Conservation (phyloP, 257 asterid species). For the Hygrophila difformis region DNA sequence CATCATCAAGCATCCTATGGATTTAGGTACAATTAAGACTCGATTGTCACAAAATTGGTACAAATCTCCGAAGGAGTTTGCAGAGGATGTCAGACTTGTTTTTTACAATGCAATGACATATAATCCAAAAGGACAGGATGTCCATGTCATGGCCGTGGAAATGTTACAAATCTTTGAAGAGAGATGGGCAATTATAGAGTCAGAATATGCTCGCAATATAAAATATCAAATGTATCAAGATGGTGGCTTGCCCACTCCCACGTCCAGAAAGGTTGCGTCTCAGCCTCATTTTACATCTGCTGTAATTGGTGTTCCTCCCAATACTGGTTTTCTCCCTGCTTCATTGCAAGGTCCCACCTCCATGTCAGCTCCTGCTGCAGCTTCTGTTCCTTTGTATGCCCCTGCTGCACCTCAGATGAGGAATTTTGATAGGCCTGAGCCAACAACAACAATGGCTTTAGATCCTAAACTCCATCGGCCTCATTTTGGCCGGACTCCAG, state of each 20-base stretch:
- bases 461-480: constrained; percentile 5
- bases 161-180: constrained; percentile 47
- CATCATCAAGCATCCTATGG: constrained; percentile 58
- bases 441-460: not conserved
- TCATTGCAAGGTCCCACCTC: not conserved
- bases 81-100: constrained; percentile 67
- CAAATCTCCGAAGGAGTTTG: constrained; percentile 48
- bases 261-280: constrained; percentile 32
- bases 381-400: not conserved
- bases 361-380: not conserved
- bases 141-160: constrained; percentile 55
- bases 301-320: not conserved
- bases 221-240: constrained; percentile 45
- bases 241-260: constrained; percentile 36
- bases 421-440: not conserved
- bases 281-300: constrained; percentile 18
- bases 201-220: constrained; percentile 37
- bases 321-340: not conserved
- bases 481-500: constrained; percentile 39
- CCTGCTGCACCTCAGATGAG: not conserved
- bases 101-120: constrained; percentile 66
- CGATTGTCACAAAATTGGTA: constrained; percentile 46
- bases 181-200: constrained; percentile 49
- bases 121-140: constrained; percentile 69
- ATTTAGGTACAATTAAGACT: constrained; percentile 55